phyloP scores from a whole-genome alignment of 139 green algal species.

The Limnomonas spitsbergensis region DNA sequence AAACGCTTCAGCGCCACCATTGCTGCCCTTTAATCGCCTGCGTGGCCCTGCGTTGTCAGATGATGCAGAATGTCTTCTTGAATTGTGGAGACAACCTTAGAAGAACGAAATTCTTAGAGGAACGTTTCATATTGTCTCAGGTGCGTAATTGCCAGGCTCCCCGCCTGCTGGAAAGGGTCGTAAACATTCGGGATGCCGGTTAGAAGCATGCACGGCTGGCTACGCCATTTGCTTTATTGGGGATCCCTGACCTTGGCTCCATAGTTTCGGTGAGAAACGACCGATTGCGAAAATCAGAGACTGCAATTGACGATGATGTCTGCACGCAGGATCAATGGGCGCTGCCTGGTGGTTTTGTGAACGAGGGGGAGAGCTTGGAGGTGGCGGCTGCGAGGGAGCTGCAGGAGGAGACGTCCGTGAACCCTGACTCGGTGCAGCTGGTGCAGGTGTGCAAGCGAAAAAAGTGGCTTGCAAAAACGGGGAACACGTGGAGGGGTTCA shows the following conservation, averaged over 20 bases:
- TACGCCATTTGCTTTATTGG: neutral
- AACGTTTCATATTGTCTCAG: no score
- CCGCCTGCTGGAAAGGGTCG: neutral
- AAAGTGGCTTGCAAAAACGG: no score
- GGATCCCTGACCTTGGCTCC: neutral
- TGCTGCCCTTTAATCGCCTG: no score
- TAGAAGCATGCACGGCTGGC: neutral
- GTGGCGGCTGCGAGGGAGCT: constrained; percentile 75
- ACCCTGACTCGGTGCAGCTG: constrained; percentile 42
- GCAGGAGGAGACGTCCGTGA: constrained; percentile 80
- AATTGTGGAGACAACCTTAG: no score
- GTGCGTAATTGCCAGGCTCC: neutral
- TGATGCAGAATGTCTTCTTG: no score
- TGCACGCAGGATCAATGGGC: constrained; percentile 65
- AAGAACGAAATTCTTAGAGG: no score
- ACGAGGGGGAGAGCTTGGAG: constrained; percentile 73
- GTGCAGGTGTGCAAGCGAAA: constrained; percentile 47
- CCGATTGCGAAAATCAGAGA: neutral
- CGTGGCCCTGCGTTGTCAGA: no score
- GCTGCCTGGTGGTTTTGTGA: constrained; percentile 86
- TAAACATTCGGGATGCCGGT: neutral
- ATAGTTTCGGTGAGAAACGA: neutral
- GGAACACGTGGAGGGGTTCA: no score
- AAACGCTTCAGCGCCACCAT: no score
- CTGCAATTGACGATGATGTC: neutral